A percentile compares a stretch with the other conserved stretches of the same genome.
These are phyloP conservation scores for Diutina pseudorugosa DNA, from an alignment of 1,139 yeast species.

Conservation along the genomic window DNA sequence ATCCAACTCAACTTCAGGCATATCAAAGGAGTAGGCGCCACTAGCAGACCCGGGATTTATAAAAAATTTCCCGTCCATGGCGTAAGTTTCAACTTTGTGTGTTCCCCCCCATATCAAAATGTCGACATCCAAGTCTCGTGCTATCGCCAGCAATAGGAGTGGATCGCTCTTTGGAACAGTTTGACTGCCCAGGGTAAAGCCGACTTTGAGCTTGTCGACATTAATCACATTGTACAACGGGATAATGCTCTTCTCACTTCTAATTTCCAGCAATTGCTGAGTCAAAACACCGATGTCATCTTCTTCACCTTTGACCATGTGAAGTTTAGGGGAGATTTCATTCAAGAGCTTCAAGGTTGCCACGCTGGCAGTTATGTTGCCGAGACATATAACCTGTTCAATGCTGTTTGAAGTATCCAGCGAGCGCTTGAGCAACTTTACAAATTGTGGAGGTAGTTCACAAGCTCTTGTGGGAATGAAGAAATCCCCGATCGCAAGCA, in stretches of 20 bases:
- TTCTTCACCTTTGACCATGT: slow-evolving; percentile 72
- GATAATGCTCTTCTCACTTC: slow-evolving; percentile 17
- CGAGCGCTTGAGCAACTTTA: slow-evolving; percentile 44
- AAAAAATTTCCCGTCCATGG: slow-evolving; percentile 84
- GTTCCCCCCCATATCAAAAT: slow-evolving; percentile 95
- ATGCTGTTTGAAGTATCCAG: slow-evolving; percentile 53
- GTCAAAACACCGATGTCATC: slow-evolving; percentile 25
- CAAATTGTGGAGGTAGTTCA: slow-evolving; percentile 47
- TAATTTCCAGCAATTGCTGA: slow-evolving; percentile 21
- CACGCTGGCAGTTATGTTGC: slow-evolving; percentile 66
- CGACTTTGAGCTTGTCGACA: slow-evolving; percentile 65
- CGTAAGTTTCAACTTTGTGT: slow-evolving; percentile 85
- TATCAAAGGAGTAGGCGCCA: slow-evolving; percentile 60
- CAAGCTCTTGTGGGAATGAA: slow-evolving; percentile 81
- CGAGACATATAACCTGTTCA: slow-evolving; percentile 73
- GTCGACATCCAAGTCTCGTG: slow-evolving; percentile 88
- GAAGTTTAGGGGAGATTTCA: slow-evolving; percentile 58
- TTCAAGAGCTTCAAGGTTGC: slow-evolving; percentile 54
- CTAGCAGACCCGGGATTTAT: slow-evolving; percentile 95
- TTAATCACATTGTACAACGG: slow-evolving; percentile 58
- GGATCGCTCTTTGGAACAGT: slow-evolving; percentile 84
- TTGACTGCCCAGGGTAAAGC: slow-evolving; percentile 76
- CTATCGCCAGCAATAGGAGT: slow-evolving; percentile 65
- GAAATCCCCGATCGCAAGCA: slow-evolving; percentile 84
- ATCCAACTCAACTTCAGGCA: slow-evolving; percentile 29